Percentiles rank a stretch among this genome's conserved stretches.
phyloP scores from a whole-genome alignment of 2,329 filamentous ascomycete species.

The Diaporthe eres region DNA sequence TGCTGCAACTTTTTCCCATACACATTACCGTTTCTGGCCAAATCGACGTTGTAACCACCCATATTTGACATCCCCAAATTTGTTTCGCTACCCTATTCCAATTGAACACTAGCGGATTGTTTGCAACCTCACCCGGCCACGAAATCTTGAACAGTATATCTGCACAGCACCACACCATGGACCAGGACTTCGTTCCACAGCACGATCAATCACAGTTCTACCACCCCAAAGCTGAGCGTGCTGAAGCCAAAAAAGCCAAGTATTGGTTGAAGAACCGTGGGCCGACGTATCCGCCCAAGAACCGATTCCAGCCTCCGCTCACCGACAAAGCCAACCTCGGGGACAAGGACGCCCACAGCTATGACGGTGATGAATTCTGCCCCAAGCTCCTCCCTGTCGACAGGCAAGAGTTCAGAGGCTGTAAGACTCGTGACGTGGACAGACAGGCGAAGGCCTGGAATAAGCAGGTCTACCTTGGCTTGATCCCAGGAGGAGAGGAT shows the following conservation, averaged over 20 bases:
- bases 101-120: too few relatives aligned
- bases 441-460: not conserved
- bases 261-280: not conserved
- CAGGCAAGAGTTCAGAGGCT: slow-evolving; percentile 11
- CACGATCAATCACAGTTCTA: not conserved
- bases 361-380: not conserved
- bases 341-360: not conserved
- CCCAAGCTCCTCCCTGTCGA: slow-evolving; percentile 5
- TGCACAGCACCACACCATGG: not conserved
- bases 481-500: not conserved
- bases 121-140: not conserved
- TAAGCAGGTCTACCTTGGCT: slow-evolving; percentile 1
- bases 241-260: not conserved
- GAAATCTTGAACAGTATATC: not conserved
- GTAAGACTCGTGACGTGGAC: slow-evolving; percentile 13
- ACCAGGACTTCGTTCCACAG: not conserved
- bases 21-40: too few relatives aligned
- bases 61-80: too few relatives aligned
- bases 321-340: not conserved
- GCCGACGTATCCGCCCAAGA: not conserved
- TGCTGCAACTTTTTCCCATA: too few relatives aligned
- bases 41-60: too few relatives aligned
- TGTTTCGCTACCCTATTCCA: too few relatives aligned
- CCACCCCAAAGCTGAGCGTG: slow-evolving; percentile 12
- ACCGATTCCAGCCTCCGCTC: not conserved